phyloP scores from a whole-genome alignment of 1,139 yeast species.

The Taphrina betulina region DNA sequence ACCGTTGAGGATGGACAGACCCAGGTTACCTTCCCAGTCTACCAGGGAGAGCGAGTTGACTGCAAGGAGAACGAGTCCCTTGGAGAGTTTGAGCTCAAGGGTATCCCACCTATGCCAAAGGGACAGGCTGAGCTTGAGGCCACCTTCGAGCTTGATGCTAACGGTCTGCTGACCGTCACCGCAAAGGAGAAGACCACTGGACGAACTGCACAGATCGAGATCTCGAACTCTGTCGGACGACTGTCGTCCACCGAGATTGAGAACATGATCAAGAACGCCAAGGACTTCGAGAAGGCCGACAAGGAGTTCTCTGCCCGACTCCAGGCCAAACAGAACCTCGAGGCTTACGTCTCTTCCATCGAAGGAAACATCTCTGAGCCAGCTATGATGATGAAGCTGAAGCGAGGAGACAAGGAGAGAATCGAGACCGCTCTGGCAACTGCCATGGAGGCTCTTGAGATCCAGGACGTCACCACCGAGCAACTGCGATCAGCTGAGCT shows the following conservation, averaged over 20 bases:
- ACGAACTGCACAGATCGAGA: constrained; percentile 98
- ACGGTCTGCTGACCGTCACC: constrained; percentile 99
- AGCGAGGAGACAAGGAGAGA: constrained; percentile 97
- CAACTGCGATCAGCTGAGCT: constrained; percentile 99
- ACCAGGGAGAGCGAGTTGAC: constrained; percentile 99
- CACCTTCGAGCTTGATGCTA: constrained; percentile 98
- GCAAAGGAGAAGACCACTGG: constrained; percentile 99
- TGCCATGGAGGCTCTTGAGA: constrained; percentile 96
- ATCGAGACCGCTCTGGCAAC: constrained; percentile 98
- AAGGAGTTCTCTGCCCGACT: constrained; percentile 99
- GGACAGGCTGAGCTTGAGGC: constrained; percentile 99
- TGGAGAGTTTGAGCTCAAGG: constrained; percentile 99
- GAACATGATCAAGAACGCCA: constrained; percentile 98
- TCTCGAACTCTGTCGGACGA: constrained; percentile 99
- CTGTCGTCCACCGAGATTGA: constrained; percentile 96
- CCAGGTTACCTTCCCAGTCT: constrained; percentile 99
- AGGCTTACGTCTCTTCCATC: constrained; percentile 96
- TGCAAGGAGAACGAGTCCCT: constrained; percentile 98
- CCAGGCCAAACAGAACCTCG: constrained; percentile 99
- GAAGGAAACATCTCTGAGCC: constrained; percentile 98
- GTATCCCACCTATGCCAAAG: constrained; percentile 98
- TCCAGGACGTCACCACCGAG: constrained; percentile 94
- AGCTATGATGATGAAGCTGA: constrained; percentile 94
- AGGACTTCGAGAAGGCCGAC: constrained; percentile 97
- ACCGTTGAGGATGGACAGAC: constrained; percentile 99